A percentile compares a stretch with the other conserved stretches of the same genome.
phyloP scores from a whole-genome alignment of 2,329 filamentous ascomycete genomes.

The Paramyrothecium sp. region DNA sequence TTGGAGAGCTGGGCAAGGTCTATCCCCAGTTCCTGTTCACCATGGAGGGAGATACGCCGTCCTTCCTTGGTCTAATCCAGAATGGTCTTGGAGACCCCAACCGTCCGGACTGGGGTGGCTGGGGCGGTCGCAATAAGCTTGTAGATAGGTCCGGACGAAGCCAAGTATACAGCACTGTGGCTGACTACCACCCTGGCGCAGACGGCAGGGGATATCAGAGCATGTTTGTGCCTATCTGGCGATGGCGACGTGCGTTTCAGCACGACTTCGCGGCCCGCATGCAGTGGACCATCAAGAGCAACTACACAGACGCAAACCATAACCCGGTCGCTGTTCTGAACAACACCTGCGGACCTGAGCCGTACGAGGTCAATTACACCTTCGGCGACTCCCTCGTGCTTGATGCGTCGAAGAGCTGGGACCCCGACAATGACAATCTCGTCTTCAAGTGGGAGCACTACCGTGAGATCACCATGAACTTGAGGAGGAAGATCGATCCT shows the following conservation, averaged over 20 bases:
- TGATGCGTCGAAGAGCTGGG: slow-evolving; percentile 43
- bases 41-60: slow-evolving; percentile 50
- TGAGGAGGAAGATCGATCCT: no score
- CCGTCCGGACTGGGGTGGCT: slow-evolving; percentile 44
- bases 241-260: slow-evolving; percentile 39
- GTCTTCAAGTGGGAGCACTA: slow-evolving; percentile 52
- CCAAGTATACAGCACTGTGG: no score
- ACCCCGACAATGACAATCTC: slow-evolving; percentile 41
- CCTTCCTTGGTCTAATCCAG: slow-evolving; percentile 40
- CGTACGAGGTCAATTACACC: slow-evolving; percentile 36
- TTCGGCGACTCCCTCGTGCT: slow-evolving; percentile 36
- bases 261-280: slow-evolving; percentile 41
- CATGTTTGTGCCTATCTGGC: slow-evolving; percentile 37
- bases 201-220: slow-evolving; percentile 21
- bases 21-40: slow-evolving; percentile 50
- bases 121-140: slow-evolving; percentile 45
- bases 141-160: slow-evolving; percentile 17
- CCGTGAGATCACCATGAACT: slow-evolving; percentile 15
- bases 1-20: slow-evolving; percentile 38
- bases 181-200: slow-evolving; percentile 1
- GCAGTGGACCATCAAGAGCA: slow-evolving; percentile 29
- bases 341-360: slow-evolving; percentile 34
- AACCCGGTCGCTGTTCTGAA: slow-evolving; percentile 43
- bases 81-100: slow-evolving; percentile 38
- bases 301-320: slow-evolving; percentile 35